Evolutionary conservation across 805 yeast genomes (phyloP), one percentile per base, ranked within the genome.

Genomic region (Suhomyces xylopsoci): DNA sequence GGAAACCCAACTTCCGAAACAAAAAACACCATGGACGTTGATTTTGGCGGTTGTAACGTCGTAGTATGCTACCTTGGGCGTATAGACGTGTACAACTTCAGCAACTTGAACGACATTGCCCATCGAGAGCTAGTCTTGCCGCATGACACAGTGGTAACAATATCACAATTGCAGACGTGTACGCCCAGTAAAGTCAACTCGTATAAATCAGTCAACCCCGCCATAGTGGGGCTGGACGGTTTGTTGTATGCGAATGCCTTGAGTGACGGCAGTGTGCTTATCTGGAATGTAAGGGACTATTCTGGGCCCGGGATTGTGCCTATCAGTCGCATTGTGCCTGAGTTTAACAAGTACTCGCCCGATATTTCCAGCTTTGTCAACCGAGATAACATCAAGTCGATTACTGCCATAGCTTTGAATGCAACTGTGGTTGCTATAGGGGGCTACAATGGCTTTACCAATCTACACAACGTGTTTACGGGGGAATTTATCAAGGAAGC

Each of bases 281-380:
- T 79, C 1, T 66, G 79, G 66, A 74, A 80, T 53, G 65, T 78
- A 2, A 64, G 85, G 50, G 68, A 65, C 57, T 56, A 5, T 36
- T 28, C 34, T 5, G 14, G 30, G 19, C 19, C 45, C 2, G 43
- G 47, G 9, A 58, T 58, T 12, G 36, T 40, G 9, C 51, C 57
- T 8, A 62, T 58, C 20, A 56, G 62, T 40, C 58, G 46, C 46
- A 65, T 56, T 26, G 44, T 63, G 7, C 73, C 68, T 4, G 55
- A 57, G 20, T 62, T 61, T 53, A 63, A 63, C 34, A 66, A 62
- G 36, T 47, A 53, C 22, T 43, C 56, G 14, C 55, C 57, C 12
- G 48, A 55, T 8, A 22, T 38, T 15, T 20, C 28, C n/a, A 24
- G 45, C 10, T 48, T 26, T 26, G 14, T 41, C 4, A 30, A 42